Base-by-base conservation (phyloP, 1,139 yeast genomes). In the Debaryomycetaceae sp. region DNA sequence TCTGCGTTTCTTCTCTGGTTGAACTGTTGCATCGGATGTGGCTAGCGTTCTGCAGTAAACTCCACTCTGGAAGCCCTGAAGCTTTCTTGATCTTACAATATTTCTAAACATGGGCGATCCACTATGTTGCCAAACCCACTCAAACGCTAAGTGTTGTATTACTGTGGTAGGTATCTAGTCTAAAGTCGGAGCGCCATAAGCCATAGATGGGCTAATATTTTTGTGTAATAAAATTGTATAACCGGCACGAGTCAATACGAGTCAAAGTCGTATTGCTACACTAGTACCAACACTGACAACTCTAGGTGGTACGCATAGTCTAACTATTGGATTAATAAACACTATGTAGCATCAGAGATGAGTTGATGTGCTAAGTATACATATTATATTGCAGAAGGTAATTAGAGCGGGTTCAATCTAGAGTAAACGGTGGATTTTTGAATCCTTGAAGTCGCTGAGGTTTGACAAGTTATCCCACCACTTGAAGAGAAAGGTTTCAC, bases 391-490 rank as follows among this genome's bases (percentile, higher is more conserved):
- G 7, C 26, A 11, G 26, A 11, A 22, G 26, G 2, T 8, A 22
- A 2, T 22, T 31, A 5, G 17, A 16, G 17, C 19, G 14, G 6
- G 11, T 14, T 6, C 6, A 17, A 31, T 22, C 16, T 53, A 47
- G 31, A 55, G 51, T 40, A 61, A 51, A 36, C 83, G 69, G 49
- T 76, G 81, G 39, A 78, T 66, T 28, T 55, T 57, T 22, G 67
- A 66, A 50, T 70, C 78, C 48, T 65, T 63, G 52, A 71, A 78
- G 44, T 65, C 60, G 17, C 69, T 68, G 48, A 81, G 69, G 46
- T 75, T 66, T 54, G 79, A 83, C 49, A 91, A 70, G 47, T 79
- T 75, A 37, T 73, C 75, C 99, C 99, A 92, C 99, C 99, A 92
- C 50, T 86, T 75, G 70, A 87, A 92, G 56, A 92, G 72, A 58